Evolutionary conservation across 306 rosid species (phyloP).

Genomic region (Prunus dulcis): DNA sequence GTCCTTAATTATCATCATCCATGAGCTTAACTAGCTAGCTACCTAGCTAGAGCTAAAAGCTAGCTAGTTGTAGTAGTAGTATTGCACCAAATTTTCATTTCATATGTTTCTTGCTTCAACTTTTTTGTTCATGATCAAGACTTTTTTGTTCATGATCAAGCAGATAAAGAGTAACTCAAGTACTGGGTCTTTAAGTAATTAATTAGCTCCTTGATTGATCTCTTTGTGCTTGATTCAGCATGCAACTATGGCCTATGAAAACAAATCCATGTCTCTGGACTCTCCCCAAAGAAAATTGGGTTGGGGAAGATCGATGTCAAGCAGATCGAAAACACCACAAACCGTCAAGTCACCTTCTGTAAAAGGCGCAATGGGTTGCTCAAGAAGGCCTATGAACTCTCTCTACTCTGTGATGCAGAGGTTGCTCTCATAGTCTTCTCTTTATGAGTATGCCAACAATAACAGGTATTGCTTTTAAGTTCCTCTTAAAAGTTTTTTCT

Average conservation of each 20-base stretch:
- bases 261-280: constrained; percentile 38
- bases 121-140: constrained; percentile 11
- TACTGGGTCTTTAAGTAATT: background rate
- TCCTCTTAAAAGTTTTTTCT: background rate
- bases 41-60: background rate
- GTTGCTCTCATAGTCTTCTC: constrained; percentile 96
- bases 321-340: constrained; percentile 95
- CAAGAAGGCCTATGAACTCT: constrained; percentile 92
- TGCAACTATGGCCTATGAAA: constrained; percentile 55
- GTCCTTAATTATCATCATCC: constrained; percentile 41
- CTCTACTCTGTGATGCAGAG: constrained; percentile 98
- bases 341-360: constrained; percentile 98
- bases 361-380: constrained; percentile 84
- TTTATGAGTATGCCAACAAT: constrained; percentile 88
- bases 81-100: background rate
- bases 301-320: constrained; percentile 94
- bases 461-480: constrained; percentile 53
- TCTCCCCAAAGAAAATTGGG: constrained; percentile 81
- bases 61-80: background rate
- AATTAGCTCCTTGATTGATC: constrained; percentile 1
- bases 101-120: background rate
- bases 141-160: constrained; percentile 10
- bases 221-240: constrained; percentile 34
- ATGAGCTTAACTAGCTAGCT: background rate
- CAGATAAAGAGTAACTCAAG: background rate